A percentile compares a stretch with the other conserved stretches of the same genome.
phyloP scores from a whole-genome alignment of 768 basidiomycete genomes.

The Mycena vulgaris region DNA sequence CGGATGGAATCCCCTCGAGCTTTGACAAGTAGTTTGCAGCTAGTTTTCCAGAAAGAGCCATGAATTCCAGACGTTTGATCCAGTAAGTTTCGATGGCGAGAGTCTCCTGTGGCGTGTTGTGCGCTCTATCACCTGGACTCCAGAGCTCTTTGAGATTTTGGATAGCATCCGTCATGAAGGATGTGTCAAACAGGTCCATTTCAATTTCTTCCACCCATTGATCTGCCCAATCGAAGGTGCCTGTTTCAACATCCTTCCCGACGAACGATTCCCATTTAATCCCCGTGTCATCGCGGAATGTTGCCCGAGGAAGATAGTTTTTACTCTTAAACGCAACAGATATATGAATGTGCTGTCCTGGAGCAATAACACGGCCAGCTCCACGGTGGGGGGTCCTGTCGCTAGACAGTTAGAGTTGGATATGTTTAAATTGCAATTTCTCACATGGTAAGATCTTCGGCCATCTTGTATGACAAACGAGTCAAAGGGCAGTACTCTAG shows the following conservation, averaged over 20 bases:
- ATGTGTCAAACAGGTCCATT: too few relatives aligned
- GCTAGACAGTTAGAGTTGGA: neutral
- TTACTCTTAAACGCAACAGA: slow-evolving; percentile 14
- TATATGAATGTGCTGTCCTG: neutral
- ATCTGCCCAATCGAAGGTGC: neutral
- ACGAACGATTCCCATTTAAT: neutral
- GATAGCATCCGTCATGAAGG: too few relatives aligned
- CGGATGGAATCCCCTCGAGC: too few relatives aligned
- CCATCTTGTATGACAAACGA: neutral
- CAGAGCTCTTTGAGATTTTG: too few relatives aligned
- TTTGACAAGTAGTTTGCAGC: too few relatives aligned
- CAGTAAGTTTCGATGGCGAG: too few relatives aligned
- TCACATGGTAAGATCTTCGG: neutral
- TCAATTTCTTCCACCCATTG: too few relatives aligned
- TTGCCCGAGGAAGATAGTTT: slow-evolving; percentile 1
- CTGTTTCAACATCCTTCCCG: neutral
- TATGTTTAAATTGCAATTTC: neutral
- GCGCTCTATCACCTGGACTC: too few relatives aligned
- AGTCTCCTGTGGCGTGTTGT: too few relatives aligned
- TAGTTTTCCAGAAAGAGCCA: too few relatives aligned
- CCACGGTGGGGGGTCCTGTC: neutral
- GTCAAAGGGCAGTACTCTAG: neutral
- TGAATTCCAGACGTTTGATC: too few relatives aligned
- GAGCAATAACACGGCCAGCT: slow-evolving; percentile 8
- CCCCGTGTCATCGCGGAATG: neutral